phyloP scores from a whole-genome alignment of 306 rosid species.

The Casuarina equisetifolia region DNA sequence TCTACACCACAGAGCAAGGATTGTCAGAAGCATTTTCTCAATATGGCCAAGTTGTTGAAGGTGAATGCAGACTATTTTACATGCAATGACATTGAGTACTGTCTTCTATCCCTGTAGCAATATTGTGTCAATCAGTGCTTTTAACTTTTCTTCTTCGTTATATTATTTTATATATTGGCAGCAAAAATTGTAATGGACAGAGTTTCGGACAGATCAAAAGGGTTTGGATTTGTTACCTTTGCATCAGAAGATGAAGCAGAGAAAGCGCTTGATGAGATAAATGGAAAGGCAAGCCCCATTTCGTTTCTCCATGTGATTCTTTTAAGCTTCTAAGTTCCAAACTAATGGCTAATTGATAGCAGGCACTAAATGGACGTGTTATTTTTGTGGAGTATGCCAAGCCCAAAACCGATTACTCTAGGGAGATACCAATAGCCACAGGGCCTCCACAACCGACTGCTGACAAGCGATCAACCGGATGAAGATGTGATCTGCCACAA shows the following conservation, averaged over 20 bases:
- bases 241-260: slow-evolving; percentile 84
- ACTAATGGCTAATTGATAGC: slow-evolving; percentile 31
- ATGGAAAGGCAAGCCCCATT: slow-evolving; percentile 59
- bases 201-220: slow-evolving; percentile 75
- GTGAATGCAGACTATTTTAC: slow-evolving; percentile 34
- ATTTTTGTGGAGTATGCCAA: slow-evolving; percentile 80
- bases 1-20: slow-evolving; percentile 61
- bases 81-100: slow-evolving; percentile 17
- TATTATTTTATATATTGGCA: slow-evolving; percentile 29
- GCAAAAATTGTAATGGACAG: slow-evolving; percentile 76
- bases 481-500: slow-evolving; percentile 3
- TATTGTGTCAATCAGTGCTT: slow-evolving; percentile 15
- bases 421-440: slow-evolving; percentile 72
- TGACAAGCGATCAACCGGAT: slow-evolving; percentile 19
- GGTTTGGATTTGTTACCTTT: slow-evolving; percentile 88
- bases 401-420: slow-evolving; percentile 39
- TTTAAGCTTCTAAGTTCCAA: background rate
- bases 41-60: slow-evolving; percentile 86
- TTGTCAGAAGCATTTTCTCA: slow-evolving; percentile 76
- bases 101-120: background rate
- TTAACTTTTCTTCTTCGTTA: slow-evolving; percentile 10
- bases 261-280: slow-evolving; percentile 71
- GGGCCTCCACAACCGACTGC: slow-evolving; percentile 68
- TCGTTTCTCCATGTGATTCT: background rate
- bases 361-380: slow-evolving; percentile 87